A percentile compares a stretch with the other conserved stretches of the same genome.
These are phyloP conservation scores for Metarhizium brunneum DNA, from an alignment of 2,329 filamentous ascomycete genomes.

Conservation along the genomic window DNA sequence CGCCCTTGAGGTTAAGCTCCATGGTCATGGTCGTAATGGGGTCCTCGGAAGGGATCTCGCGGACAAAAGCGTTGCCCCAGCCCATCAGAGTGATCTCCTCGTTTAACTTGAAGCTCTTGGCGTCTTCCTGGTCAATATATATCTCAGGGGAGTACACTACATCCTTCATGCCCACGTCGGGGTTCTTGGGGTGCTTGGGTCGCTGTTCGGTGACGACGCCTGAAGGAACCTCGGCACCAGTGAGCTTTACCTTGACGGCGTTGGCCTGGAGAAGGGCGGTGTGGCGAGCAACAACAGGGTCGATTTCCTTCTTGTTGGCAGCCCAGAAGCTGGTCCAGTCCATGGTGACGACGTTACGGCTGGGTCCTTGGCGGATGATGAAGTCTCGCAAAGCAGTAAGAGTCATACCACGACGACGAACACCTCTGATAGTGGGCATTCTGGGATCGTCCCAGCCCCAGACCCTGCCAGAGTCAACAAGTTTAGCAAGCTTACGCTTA, in stretches of 20 bases:
- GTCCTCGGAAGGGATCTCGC: slow-evolving; percentile 48
- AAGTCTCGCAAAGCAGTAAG: slow-evolving; percentile 73
- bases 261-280: slow-evolving; percentile 64
- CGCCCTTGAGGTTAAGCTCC: slow-evolving; percentile 83
- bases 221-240: slow-evolving; percentile 57
- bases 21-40: slow-evolving; percentile 64
- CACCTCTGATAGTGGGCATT: slow-evolving; percentile 76
- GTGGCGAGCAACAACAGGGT: slow-evolving; percentile 65
- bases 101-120: slow-evolving; percentile 66
- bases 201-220: slow-evolving; percentile 61
- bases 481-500: slow-evolving; percentile 77
- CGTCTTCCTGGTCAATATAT: slow-evolving; percentile 80
- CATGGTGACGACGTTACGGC: slow-evolving; percentile 74
- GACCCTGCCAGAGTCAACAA: slow-evolving; percentile 67
- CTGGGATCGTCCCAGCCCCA: slow-evolving; percentile 82
- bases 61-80: slow-evolving; percentile 85
- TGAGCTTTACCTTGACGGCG: slow-evolving; percentile 60
- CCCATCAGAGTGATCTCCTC: slow-evolving; percentile 96
- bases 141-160: slow-evolving; percentile 68
- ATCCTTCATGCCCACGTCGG: slow-evolving; percentile 74
- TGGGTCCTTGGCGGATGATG: slow-evolving; percentile 76
- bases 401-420: slow-evolving; percentile 69
- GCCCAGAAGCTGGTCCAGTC: slow-evolving; percentile 72
- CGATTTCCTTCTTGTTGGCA: slow-evolving; percentile 73
- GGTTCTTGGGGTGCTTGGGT: slow-evolving; percentile 85